Evolutionary conservation across 148 eudicot species (phyloP).

Genomic region (Dysphania ambrosioides): DNA sequence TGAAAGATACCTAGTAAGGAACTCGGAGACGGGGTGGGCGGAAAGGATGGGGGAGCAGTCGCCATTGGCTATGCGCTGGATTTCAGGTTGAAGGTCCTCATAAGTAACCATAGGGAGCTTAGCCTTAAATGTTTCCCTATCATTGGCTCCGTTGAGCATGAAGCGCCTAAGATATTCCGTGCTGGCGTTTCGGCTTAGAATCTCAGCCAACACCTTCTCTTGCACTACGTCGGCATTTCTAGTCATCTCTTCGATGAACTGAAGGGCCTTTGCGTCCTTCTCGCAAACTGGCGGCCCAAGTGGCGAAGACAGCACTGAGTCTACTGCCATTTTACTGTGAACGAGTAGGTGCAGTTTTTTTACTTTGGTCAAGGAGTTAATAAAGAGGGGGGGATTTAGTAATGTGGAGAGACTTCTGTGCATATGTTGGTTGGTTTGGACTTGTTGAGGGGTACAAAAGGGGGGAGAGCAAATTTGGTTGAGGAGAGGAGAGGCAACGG

Average conservation of each 20-base stretch:
- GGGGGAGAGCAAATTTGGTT: slow-evolving; percentile 3
- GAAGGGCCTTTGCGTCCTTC: slow-evolving; percentile 71
- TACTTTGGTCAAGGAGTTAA: not conserved
- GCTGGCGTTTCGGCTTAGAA: slow-evolving; percentile 52
- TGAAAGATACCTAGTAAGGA: slow-evolving; percentile 71
- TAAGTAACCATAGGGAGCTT: slow-evolving; percentile 60
- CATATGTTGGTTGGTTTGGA: not conserved
- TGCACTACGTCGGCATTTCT: slow-evolving; percentile 67
- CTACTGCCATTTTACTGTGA: slow-evolving; percentile 65
- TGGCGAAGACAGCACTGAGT: slow-evolving; percentile 51
- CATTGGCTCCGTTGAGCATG: slow-evolving; percentile 46
- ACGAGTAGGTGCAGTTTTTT: no score
- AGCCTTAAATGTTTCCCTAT: slow-evolving; percentile 56
- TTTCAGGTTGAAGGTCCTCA: slow-evolving; percentile 80
- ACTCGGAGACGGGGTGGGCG: slow-evolving; percentile 79
- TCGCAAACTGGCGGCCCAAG: slow-evolving; percentile 74
- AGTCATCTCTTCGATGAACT: slow-evolving; percentile 81
- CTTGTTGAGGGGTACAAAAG: not conserved
- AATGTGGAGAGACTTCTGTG: not conserved
- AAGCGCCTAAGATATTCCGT: slow-evolving; percentile 61
- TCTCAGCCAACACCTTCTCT: slow-evolving; percentile 53
- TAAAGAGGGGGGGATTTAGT: not conserved
- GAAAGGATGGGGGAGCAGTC: slow-evolving; percentile 72
- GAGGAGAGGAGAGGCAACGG: slow-evolving; percentile 18
- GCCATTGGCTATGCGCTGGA: slow-evolving; percentile 76